Evolutionary conservation across 2,329 filamentous ascomycete genomes (phyloP).

Genomic region (Dactylonectria estremocensis): DNA sequence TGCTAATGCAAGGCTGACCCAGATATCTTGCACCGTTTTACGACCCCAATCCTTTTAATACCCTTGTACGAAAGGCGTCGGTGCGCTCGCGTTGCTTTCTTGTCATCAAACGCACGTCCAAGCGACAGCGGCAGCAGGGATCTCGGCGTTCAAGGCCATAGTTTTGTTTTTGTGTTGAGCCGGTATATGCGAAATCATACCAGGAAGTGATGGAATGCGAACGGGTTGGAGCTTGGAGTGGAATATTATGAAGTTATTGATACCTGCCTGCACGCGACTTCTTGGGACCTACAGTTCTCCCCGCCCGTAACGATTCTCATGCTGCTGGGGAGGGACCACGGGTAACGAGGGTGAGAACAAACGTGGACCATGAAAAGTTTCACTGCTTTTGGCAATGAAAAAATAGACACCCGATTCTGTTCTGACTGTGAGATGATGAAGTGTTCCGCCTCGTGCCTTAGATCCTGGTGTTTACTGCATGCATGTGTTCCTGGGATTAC

Average conservation of each 20-base stretch:
- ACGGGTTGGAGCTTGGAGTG: conserved; percentile 28
- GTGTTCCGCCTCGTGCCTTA: background rate
- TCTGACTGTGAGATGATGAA: conserved; percentile 7
- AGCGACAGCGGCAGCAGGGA: conserved; percentile 41
- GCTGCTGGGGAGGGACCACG: conserved; percentile 16
- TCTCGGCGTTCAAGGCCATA: conserved; percentile 42
- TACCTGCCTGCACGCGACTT: conserved; percentile 24
- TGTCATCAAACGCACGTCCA: conserved; percentile 39
- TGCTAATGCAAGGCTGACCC: conserved; percentile 26
- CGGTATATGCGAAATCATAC: conserved; percentile 31
- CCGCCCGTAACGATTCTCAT: conserved; percentile 3
- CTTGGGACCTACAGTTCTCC: conserved; percentile 12
- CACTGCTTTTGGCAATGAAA: conserved; percentile 44
- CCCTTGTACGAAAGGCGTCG: conserved; percentile 46
- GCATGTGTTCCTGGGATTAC: background rate
- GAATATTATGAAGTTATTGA: conserved; percentile 28
- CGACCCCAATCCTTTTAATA: conserved; percentile 50
- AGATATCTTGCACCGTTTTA: conserved; percentile 41
- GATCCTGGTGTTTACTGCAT: background rate
- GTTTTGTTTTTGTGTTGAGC: conserved; percentile 29
- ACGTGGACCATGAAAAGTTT: conserved; percentile 45
- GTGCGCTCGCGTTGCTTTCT: conserved; percentile 44
- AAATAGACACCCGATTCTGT: conserved; percentile 38
- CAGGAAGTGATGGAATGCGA: conserved; percentile 38
- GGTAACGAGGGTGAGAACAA: conserved; percentile 30